These are phyloP conservation scores for Nevesoporus exiguus DNA, from an alignment of 768 basidiomycete species.

Conservation along the genomic window DNA sequence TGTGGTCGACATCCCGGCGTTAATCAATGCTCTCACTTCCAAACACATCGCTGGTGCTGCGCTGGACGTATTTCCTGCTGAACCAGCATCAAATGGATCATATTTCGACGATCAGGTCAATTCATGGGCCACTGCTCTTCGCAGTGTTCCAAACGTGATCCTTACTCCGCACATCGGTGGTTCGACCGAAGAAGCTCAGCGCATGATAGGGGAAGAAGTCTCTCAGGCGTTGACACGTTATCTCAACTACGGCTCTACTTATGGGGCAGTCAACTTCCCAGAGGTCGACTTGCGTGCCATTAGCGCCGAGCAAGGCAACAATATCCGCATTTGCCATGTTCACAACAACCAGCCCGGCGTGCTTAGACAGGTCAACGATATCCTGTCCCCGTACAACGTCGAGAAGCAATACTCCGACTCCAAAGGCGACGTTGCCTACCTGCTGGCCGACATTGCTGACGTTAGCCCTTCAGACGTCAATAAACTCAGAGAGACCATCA, in stretches of 20 bases:
- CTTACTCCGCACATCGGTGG: conserved; percentile 99
- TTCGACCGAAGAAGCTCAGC: conserved; percentile 97
- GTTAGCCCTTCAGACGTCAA: conserved; percentile 80
- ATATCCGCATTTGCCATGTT: conserved; percentile 90
- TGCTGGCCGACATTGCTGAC: conserved; percentile 95
- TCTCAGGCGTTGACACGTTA: conserved; percentile 81
- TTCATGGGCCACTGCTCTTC: conserved; percentile 73
- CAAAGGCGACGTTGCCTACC: conserved; percentile 88
- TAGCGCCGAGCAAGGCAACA: conserved; percentile 71
- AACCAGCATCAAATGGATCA: conserved; percentile 89
- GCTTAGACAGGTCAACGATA: conserved; percentile 91
- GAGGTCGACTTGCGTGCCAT: conserved; percentile 96
- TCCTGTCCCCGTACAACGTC: conserved; percentile 92
- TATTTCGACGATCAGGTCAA: conserved; percentile 89
- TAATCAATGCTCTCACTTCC: conserved; percentile 77
- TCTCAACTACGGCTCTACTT: conserved; percentile 85
- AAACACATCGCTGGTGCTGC: conserved; percentile 85
- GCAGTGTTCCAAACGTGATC: conserved; percentile 83
- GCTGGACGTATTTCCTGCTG: conserved; percentile 91
- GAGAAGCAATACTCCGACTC: conserved; percentile 99
- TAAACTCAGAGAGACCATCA: conserved; percentile 74
- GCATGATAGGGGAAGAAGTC: conserved; percentile 96
- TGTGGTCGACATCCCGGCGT: conserved; percentile 92
- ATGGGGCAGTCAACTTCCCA: conserved; percentile 98
- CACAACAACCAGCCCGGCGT: conserved; percentile 97